Conservation (phyloP, 1,139 yeast genomes). For the Geotrichum phurueaensis region DNA sequence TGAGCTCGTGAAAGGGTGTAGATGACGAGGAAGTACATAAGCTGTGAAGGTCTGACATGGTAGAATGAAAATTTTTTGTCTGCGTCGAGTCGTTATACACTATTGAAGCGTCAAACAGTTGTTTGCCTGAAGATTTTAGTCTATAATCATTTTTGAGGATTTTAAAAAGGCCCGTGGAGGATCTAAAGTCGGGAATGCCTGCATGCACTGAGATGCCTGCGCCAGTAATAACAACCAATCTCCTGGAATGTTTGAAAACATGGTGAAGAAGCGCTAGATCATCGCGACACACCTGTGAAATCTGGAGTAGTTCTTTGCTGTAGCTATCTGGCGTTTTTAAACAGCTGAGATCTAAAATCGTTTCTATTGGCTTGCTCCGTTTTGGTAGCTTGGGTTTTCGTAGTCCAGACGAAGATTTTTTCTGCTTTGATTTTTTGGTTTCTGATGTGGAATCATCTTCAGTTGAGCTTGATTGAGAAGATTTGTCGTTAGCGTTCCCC, state of each 20-base stretch:
- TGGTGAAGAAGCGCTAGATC: conserved; percentile 30
- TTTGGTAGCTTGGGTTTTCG: conserved; percentile 27
- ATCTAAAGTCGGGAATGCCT: conserved; percentile 86
- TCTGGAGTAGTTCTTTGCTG: not conserved
- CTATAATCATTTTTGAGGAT: conserved; percentile 44
- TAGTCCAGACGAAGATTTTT: not conserved
- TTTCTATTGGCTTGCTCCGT: conserved; percentile 13
- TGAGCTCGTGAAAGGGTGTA: conserved; percentile 64
- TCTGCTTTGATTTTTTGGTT: not conserved
- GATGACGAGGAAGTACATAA: conserved; percentile 56
- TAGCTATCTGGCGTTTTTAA: not conserved
- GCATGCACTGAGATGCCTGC: conserved; percentile 89
- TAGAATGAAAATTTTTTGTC: conserved; percentile 60
- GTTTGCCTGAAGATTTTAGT: conserved; percentile 56
- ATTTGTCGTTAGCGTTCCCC: not conserved
- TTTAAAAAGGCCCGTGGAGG: conserved; percentile 69
- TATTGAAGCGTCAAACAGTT: conserved; percentile 70
- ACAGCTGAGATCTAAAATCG: conserved; percentile 6
- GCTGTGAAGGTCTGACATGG: conserved; percentile 57
- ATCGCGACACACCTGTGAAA: conserved; percentile 14
- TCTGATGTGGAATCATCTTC: not conserved
- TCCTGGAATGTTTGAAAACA: conserved; percentile 37
- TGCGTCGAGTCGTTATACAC: conserved; percentile 55
- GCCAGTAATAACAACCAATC: conserved; percentile 52
- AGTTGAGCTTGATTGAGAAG: not conserved